phyloP scores from a whole-genome alignment of 2,329 filamentous ascomycete genomes.

The Fusarium globosum region DNA sequence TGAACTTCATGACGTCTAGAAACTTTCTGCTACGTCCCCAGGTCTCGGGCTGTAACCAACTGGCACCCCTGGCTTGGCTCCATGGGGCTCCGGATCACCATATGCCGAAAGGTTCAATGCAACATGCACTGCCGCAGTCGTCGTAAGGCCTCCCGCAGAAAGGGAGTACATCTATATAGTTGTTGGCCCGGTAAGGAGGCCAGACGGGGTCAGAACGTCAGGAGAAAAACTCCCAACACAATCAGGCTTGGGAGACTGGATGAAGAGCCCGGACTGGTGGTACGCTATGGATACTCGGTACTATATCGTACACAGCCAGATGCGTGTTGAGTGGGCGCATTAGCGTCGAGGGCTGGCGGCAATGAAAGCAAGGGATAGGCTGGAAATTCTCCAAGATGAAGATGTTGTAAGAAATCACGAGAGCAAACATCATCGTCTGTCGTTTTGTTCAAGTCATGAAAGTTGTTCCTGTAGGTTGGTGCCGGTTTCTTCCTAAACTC shows the following conservation, averaged over 20 bases:
- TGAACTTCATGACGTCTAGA: constrained; percentile 32
- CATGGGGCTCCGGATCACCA: constrained; percentile 37
- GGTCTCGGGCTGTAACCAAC: constrained; percentile 32
- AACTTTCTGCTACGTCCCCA: constrained; percentile 26
- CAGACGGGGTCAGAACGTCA: background rate
- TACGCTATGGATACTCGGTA: background rate
- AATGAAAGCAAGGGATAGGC: constrained; percentile 36
- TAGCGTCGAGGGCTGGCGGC: constrained; percentile 37
- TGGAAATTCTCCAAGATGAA: constrained; percentile 7
- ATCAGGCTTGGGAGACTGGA: constrained; percentile 9
- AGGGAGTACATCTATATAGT: constrained; percentile 25
- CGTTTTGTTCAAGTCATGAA: background rate
- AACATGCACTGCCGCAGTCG: constrained; percentile 27
- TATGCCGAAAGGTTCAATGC: constrained; percentile 33
- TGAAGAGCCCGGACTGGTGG: constrained; percentile 13
- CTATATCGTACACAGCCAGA: background rate
- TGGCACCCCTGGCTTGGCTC: constrained; percentile 30
- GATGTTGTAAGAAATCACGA: constrained; percentile 4
- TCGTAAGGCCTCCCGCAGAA: constrained; percentile 11
- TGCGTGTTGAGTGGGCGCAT: constrained; percentile 45
- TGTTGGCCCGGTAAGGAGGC: constrained; percentile 16
- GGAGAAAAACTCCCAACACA: background rate
- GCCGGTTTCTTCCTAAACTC: constrained; percentile 20
- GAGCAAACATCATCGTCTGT: constrained; percentile 5
- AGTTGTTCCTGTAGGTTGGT: background rate